These are phyloP conservation scores for Curvularia spicifera DNA, from an alignment of 2,329 filamentous ascomycete species.

Conservation along the genomic window DNA sequence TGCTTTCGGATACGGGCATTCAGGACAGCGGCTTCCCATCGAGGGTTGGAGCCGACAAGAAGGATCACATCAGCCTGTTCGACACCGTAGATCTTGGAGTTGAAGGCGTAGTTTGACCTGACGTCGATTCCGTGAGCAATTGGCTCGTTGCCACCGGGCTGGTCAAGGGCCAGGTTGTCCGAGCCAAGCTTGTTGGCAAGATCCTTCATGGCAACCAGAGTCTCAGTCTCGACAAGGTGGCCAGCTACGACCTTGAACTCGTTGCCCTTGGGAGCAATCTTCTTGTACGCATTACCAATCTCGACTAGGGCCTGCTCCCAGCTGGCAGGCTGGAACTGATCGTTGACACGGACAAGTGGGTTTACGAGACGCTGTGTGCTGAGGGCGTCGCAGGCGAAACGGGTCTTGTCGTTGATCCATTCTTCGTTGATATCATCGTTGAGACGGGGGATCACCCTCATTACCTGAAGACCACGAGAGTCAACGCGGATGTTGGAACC, in stretches of 20 bases:
- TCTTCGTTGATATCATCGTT: conserved; percentile 99
- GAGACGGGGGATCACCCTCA: conserved; percentile 88
- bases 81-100: conserved; percentile 91
- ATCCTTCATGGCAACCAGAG: conserved; percentile 95
- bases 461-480: conserved; percentile 90
- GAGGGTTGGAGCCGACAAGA: conserved; percentile 91
- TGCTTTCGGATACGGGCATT: conserved; percentile 98
- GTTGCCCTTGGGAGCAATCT: conserved; percentile 81
- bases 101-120: conserved; percentile 94
- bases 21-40: conserved; percentile 91
- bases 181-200: conserved; percentile 95
- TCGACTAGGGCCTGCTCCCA: conserved; percentile 96
- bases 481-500: conserved; percentile 96
- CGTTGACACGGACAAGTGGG: conserved; percentile 83
- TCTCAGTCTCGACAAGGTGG: conserved; percentile 88
- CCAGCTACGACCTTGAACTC: conserved; percentile 97
- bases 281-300: conserved; percentile 79
- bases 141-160: conserved; percentile 80
- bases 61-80: conserved; percentile 93
- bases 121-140: conserved; percentile 92
- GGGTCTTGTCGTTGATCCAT: conserved; percentile 99
- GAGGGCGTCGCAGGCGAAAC: conserved; percentile 94
- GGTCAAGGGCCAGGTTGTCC: conserved; percentile 93
- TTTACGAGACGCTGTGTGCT: conserved; percentile 96
- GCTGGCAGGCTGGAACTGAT: conserved; percentile 88